Percentiles rank a stretch among this genome's conserved stretches.
phyloP scores from a whole-genome alignment of 768 basidiomycete species.

The Serendipita vermifera region DNA sequence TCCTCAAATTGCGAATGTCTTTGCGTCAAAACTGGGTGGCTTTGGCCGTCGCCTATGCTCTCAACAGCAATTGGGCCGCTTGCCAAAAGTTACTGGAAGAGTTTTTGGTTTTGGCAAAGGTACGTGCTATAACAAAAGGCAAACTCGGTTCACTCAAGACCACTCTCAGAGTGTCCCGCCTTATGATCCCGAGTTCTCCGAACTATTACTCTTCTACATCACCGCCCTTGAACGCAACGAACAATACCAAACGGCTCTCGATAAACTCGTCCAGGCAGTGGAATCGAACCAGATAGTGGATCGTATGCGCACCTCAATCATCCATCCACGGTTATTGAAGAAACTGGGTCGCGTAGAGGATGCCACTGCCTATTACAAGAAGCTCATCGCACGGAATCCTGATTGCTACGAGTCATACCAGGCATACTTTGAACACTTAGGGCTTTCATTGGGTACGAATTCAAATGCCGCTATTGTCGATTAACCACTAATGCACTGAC shows the following conservation, averaged over 20 bases:
- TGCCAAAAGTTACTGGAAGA: slow-evolving; percentile 61
- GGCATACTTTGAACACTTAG: slow-evolving; percentile 54
- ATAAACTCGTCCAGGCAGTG: slow-evolving; percentile 13
- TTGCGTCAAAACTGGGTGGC: slow-evolving; percentile 83
- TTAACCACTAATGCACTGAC: background rate
- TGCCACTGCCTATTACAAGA: slow-evolving; percentile 69
- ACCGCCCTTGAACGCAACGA: slow-evolving; percentile 60
- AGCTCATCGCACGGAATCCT: slow-evolving; percentile 72
- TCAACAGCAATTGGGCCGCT: slow-evolving; percentile 60
- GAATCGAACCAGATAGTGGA: slow-evolving; percentile 18
- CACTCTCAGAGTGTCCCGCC: slow-evolving; percentile 50
- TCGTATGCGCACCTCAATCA: background rate
- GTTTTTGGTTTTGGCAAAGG: slow-evolving; percentile 61
- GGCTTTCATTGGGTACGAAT: slow-evolving; percentile 48
- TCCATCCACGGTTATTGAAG: slow-evolving; percentile 61
- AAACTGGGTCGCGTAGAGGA: slow-evolving; percentile 48
- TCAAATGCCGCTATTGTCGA: background rate
- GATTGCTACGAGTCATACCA: slow-evolving; percentile 72
- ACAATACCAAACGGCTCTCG: slow-evolving; percentile 19
- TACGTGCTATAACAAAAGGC: slow-evolving; percentile 21
- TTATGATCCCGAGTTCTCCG: slow-evolving; percentile 73
- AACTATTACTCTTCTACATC: slow-evolving; percentile 67
- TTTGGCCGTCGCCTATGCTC: slow-evolving; percentile 75
- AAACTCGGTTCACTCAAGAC: background rate
- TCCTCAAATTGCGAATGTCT: slow-evolving; percentile 68